Evolutionary conservation across 1,139 yeast species (phyloP), one percentile per base, ranked within the genome.

Genomic region (Kodamaea derodonti): DNA sequence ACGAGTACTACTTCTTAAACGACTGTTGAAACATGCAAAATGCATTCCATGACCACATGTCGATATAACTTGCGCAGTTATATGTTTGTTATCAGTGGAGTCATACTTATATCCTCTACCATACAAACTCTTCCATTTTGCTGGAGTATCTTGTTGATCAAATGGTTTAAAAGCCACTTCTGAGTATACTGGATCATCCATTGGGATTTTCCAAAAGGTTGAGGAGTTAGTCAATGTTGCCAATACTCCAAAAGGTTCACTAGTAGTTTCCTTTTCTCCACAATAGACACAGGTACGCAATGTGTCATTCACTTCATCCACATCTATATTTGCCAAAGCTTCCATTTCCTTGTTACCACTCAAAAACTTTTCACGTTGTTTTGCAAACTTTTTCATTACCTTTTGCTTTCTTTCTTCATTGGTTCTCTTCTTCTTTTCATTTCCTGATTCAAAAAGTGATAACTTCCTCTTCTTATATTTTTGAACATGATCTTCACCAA

Each of bases 31-130:
- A 53, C 94, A 84, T 11, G 55, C 48, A 42, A 60, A 68, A 53
- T 83, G 94, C 60, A 82, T 72, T 8, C 78, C 79, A 56, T 83
- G 94, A 15, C 84, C 80, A 60, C 92, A 83, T 2, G 85, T 78
- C 3, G 75, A 62, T 13, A 72, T 60, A 4, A 76, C 78, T 26
- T 60, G 39, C 8, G 58, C 55, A 31, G 44, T 45, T 34, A 45
- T 39, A 18, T 33, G 41, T 6, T 39, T 35, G 17, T 40, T 41
- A n/a, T 33, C 39, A 26, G 47, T 44, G 9, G 32, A 27, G 36
- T 34, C 28, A 33, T 49, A 46, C 3, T 40, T 40, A 36, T 51
- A 61, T 0, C 69, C 69, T 15, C 26, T 35, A 3, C 69, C 66
- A 38, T 52, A 64, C 5, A 49, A 40, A 7, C 38, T 35, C 9